Percentiles rank a stretch among this genome's conserved stretches.
Evolutionary conservation across 1,139 yeast genomes (phyloP).

Genomic region (Yamadazyma songkhlaensis): DNA sequence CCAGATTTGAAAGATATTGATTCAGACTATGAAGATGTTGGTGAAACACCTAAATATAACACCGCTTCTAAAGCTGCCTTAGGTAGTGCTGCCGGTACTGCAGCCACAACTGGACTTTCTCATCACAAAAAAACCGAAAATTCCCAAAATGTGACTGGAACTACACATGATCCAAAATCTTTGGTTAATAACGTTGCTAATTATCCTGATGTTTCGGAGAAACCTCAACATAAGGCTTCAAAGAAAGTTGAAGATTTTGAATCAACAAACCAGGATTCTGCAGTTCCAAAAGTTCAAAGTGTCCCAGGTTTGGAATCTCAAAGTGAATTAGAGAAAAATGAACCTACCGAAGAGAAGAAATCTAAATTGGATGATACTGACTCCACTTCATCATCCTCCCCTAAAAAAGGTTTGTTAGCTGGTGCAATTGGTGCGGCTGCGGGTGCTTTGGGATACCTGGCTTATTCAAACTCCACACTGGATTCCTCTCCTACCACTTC

Average conservation of each 20-base stretch:
- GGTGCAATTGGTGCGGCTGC: slow-evolving; percentile 27
- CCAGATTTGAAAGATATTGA: slow-evolving; percentile 5
- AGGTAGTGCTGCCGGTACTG: slow-evolving; percentile 2
- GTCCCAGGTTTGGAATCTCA: slow-evolving; percentile 12
- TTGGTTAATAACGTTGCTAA: slow-evolving; percentile 13
- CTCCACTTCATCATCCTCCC: not conserved
- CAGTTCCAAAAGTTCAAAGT: slow-evolving; percentile 7
- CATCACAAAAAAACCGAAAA: slow-evolving; percentile 1
- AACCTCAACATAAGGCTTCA: slow-evolving; percentile 7
- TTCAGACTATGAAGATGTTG: slow-evolving; percentile 3
- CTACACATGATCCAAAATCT: slow-evolving; percentile 2
- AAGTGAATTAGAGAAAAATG: too few species aligned
- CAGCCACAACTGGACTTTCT: slow-evolving; percentile 1
- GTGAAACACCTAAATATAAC: not conserved
- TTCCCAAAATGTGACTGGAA: not conserved
- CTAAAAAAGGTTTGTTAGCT: slow-evolving; percentile 9
- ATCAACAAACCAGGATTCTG: not conserved
- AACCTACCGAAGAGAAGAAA: not conserved
- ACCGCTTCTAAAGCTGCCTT: not conserved
- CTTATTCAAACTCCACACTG: too few species aligned
- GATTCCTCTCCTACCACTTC: too few species aligned
- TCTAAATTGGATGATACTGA: not conserved
- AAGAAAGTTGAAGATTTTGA: slow-evolving; percentile 1
- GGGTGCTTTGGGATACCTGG: slow-evolving; percentile 19
- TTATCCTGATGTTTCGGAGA: slow-evolving; percentile 11